Evolutionary conservation across 2,329 filamentous ascomycete species (phyloP).

Genomic region (Colletotrichum neosansevieriae): DNA sequence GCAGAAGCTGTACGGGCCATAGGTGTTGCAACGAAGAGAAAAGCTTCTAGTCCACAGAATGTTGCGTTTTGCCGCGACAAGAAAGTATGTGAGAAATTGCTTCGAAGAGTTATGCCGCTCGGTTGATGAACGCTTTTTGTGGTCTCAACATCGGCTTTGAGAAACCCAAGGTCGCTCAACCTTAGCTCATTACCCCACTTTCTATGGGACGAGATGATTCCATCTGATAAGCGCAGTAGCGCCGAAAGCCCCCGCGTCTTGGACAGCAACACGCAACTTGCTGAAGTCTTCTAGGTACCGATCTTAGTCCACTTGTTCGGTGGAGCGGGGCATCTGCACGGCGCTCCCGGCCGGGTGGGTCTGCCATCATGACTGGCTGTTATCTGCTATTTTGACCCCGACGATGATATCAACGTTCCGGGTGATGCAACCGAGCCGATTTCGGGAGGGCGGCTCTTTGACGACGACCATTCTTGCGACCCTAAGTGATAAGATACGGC

Average conservation of each 20-base stretch:
- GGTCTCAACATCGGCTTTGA: background rate
- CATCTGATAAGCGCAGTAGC: background rate
- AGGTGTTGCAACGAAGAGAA: too few species aligned
- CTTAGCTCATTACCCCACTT: constrained; percentile 3
- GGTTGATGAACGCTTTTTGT: background rate
- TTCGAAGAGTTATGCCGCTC: background rate
- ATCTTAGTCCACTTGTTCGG: background rate
- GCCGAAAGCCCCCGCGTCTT: background rate
- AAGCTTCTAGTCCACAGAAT: too few species aligned
- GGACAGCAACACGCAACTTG: background rate
- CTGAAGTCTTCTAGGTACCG: background rate
- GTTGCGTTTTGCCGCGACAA: too few species aligned
- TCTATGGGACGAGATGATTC: background rate
- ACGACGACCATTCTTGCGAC: too few species aligned
- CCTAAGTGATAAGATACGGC: too few species aligned
- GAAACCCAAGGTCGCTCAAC: background rate
- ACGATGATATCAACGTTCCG: background rate
- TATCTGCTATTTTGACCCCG: background rate
- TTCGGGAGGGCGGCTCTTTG: background rate
- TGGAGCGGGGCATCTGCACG: constrained; percentile 11
- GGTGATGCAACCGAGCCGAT: background rate
- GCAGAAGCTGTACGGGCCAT: too few species aligned
- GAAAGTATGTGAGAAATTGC: too few species aligned
- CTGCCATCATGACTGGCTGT: background rate
- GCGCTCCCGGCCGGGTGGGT: constrained; percentile 19